Evolutionary conservation across 2,329 filamentous ascomycete genomes (phyloP).

Genomic region (Fusarium lyarnte): DNA sequence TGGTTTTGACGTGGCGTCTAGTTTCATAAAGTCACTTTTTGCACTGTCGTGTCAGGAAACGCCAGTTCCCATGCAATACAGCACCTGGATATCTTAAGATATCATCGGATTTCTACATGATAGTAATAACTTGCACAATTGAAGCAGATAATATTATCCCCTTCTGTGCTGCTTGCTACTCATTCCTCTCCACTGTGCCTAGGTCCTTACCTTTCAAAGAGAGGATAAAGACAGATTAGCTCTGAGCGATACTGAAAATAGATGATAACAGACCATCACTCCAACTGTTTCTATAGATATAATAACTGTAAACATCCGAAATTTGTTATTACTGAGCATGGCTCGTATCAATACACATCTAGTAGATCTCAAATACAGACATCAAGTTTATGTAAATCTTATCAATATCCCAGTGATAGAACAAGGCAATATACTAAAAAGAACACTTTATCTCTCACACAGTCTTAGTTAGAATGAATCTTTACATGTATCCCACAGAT

Average conservation of each 20-base stretch:
- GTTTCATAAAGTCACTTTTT: constrained; percentile 29
- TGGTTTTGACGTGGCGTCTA: constrained; percentile 64
- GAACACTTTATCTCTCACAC: background rate
- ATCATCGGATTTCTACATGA: background rate
- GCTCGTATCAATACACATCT: too few species aligned
- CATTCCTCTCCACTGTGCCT: background rate
- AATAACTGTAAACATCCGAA: too few species aligned
- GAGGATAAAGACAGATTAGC: background rate
- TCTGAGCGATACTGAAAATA: background rate
- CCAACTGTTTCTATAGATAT: background rate
- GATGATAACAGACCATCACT: background rate
- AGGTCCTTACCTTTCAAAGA: too few species aligned
- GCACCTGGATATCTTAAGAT: background rate
- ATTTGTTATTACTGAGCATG: background rate
- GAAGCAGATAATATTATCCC: background rate
- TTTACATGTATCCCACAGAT: background rate
- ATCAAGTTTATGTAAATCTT: background rate
- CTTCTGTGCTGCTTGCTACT: background rate
- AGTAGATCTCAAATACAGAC: background rate
- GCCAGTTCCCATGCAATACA: background rate
- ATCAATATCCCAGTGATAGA: background rate
- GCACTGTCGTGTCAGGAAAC: background rate
- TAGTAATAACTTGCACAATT: background rate
- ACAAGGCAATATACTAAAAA: background rate
- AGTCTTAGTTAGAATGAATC: background rate